These are phyloP conservation scores for Dothideomycetidae sp. DNA, from an alignment of 2,329 filamentous ascomycete species.

Conservation along the genomic window DNA sequence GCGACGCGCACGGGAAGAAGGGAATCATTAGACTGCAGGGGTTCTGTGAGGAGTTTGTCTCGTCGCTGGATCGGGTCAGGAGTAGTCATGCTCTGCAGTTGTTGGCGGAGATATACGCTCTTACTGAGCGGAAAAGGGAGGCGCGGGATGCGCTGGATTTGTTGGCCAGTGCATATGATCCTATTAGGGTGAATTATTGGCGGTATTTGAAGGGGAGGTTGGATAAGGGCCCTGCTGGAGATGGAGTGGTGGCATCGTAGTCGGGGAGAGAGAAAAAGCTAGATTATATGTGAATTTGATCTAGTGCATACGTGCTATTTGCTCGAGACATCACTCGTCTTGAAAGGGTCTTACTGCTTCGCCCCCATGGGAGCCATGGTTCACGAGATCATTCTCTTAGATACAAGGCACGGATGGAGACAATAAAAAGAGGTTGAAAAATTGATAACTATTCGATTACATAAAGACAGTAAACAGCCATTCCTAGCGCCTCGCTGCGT, in stretches of 20 bases:
- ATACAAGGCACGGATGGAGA: no score
- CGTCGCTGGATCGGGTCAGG: conserved; percentile 38
- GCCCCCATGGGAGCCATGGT: no score
- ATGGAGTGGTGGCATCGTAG: background rate
- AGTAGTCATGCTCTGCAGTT: conserved; percentile 54
- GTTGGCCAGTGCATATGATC: conserved; percentile 76
- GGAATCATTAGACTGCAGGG: conserved; percentile 38
- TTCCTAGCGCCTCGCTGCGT: no score
- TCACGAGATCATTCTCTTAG: no score
- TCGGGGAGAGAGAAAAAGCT: no score
- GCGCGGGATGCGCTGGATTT: conserved; percentile 58
- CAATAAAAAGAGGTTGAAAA: no score
- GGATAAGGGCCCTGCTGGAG: conserved; percentile 9
- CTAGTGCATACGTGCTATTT: no score
- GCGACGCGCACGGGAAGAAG: conserved; percentile 31
- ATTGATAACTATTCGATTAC: no score
- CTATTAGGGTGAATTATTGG: conserved; percentile 86
- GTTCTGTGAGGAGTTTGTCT: conserved; percentile 41
- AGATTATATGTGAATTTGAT: no score
- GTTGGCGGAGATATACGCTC: conserved; percentile 51
- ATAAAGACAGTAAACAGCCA: no score
- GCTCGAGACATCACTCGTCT: no score
- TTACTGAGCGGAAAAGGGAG: conserved; percentile 38
- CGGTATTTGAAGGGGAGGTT: conserved; percentile 51
- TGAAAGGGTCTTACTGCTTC: no score